Evolutionary conservation across 495 filamentous ascomycete genomes (phyloP).

Genomic region (Physcia stellaris): DNA sequence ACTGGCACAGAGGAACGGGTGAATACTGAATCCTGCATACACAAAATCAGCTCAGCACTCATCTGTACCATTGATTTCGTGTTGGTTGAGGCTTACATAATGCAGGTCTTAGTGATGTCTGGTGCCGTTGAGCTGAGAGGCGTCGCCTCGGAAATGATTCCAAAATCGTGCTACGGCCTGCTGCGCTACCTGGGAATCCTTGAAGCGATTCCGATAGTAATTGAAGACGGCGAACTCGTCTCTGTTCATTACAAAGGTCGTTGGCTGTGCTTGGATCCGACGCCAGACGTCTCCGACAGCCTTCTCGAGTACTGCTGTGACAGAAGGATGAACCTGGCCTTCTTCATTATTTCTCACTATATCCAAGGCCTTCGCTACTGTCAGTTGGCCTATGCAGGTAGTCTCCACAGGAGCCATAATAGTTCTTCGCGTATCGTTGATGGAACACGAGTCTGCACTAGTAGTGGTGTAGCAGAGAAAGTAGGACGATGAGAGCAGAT

Average conservation of each 20-base stretch:
- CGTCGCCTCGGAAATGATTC: constrained; percentile 26
- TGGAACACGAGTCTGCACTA: no score
- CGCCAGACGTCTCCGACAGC: constrained; percentile 47
- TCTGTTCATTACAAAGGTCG: constrained; percentile 49
- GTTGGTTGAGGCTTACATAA: background rate
- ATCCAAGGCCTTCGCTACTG: constrained; percentile 44
- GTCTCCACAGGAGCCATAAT: constrained; percentile 5
- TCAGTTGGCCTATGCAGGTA: constrained; percentile 14
- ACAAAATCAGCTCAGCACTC: background rate
- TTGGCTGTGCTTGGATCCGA: constrained; percentile 41
- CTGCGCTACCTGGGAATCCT: constrained; percentile 25
- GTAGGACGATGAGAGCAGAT: background rate
- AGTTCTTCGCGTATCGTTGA: background rate
- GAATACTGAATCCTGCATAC: background rate
- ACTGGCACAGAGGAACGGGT: background rate
- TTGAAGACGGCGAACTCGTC: constrained; percentile 71
- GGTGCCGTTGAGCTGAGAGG: constrained; percentile 6
- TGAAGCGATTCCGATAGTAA: constrained; percentile 51
- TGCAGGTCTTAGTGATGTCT: background rate
- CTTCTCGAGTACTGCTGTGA: constrained; percentile 38
- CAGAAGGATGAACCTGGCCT: constrained; percentile 35
- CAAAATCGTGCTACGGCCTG: constrained; percentile 35
- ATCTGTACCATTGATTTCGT: background rate
- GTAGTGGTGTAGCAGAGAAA: background rate
- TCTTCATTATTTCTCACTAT: constrained; percentile 52